Evolutionary conservation across 2,329 filamentous ascomycete species (phyloP).

Genomic region (Trichoderma guizhouense): DNA sequence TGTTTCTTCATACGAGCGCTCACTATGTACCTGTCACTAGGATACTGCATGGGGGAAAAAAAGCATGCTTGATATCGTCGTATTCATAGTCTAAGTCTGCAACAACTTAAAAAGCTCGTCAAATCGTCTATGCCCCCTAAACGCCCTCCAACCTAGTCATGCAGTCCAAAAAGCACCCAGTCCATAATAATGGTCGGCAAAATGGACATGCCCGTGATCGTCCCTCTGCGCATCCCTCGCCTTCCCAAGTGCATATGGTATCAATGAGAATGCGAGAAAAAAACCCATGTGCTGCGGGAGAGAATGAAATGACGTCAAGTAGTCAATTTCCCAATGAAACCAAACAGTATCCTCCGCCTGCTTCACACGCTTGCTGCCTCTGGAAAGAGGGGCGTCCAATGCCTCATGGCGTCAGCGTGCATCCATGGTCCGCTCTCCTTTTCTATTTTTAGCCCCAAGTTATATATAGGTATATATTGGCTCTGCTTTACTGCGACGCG

Average conservation of each 20-base stretch:
- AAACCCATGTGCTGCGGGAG: constrained; percentile 17
- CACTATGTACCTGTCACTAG: not conserved
- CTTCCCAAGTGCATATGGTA: constrained; percentile 20
- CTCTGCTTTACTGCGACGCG: constrained; percentile 70
- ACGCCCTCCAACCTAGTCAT: constrained; percentile 36
- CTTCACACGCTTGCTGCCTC: constrained; percentile 3
- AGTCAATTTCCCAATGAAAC: constrained; percentile 15
- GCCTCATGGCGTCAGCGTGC: not conserved
- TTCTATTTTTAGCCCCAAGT: not conserved
- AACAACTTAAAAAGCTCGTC: constrained; percentile 32
- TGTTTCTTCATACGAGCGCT: not conserved
- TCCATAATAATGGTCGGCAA: constrained; percentile 19
- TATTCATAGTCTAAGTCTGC: constrained; percentile 25
- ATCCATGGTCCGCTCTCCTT: not conserved
- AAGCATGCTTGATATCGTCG: constrained; percentile 15
- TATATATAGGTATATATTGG: not conserved
- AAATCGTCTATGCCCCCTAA: constrained; percentile 40
- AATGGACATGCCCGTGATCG: constrained; percentile 13
- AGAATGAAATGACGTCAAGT: constrained; percentile 11
- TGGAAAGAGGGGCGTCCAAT: not conserved
- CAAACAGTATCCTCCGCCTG: constrained; percentile 23
- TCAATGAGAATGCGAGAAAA: constrained; percentile 22
- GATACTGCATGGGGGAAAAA: not conserved
- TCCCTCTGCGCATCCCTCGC: constrained; percentile 5
- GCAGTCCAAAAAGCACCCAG: constrained; percentile 27